Evolutionary conservation across 116 monocot genomes (phyloP), one percentile per base, ranked within the genome.

Genomic region (Trichopus zeylanicus): DNA sequence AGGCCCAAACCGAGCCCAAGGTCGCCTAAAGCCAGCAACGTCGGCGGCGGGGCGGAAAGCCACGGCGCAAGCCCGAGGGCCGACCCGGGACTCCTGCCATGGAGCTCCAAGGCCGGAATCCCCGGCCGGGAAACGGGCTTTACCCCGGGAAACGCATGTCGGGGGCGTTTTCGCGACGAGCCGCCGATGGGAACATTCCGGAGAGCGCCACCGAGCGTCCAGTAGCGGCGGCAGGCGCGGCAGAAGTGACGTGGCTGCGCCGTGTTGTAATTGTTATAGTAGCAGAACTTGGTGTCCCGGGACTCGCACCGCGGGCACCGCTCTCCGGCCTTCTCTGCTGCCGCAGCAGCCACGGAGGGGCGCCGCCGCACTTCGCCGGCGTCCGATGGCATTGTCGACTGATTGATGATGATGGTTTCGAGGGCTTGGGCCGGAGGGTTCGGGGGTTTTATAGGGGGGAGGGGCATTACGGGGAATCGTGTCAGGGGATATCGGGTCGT

Each of bases 251-350:
- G 64, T 4, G 75, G 75, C 54, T 75, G 75, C n/a, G 75, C 48
- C 21, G 63, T 68, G 78, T 78, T 78, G 64, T 80, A 80, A 70
- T 80, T 80, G 70, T 80, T 74, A 57, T 74, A 80, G 80, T 80
- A 80, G 57, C 80, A 80, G 75, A 80, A 80, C 72, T 79, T 79
- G 46, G 79, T 79, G 62, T 79, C 75, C 30, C 37, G 53, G 24
- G 62, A 70, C n/a, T 46, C 32, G 70, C 62, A 70, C 53, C 70
- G 46, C 30, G 70, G 70, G 55, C 62, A 70, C 70, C 23, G 8
- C 57, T 57, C 55, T 6, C 39, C 49, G 34, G 9, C 59, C 56
- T 18, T 51, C 55, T 46, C 31, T 31, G 31, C 55, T 46, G 1
- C 42, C 42, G 42, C 42, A 9, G 42, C 42, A 13, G 12, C 39